Base-by-base conservation (phyloP, 495 filamentous ascomycete species). In the Lophium mytilinum region DNA sequence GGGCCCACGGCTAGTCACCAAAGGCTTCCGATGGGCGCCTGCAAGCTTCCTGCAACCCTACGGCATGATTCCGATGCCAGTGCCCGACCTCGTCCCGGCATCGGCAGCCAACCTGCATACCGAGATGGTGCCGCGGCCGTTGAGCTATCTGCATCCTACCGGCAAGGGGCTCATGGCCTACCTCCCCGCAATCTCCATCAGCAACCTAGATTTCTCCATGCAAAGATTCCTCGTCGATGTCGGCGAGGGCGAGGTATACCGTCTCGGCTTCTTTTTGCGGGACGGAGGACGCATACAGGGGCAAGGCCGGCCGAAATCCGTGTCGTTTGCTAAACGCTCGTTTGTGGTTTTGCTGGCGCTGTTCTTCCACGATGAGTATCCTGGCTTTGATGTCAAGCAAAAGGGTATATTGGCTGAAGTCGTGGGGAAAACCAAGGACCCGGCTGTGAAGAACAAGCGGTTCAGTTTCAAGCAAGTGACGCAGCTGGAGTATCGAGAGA, bases 21-120 rank as follows among this genome's bases (percentile, higher is more conserved):
- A 12, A 34, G 53, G 53, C 15, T 56, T 34, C 34, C 41, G 53
- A 17, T 56, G 53, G 53, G 41, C 42, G 34, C 53, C 53, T n/a
- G 19, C 21, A 7, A 56, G 30, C 19, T n/a, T 56, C 14, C 53
- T 56, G 17, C 17, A 17, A 17, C 17, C 43, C 1, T 21, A 50
- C n/a, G 45, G 53, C 6, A 18, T n/a, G 43, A 19, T 50, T 1
- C 43, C 43, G 5, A 3, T 18, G 12, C 14, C 17, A 10, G n/a
- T 56, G 14, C 24, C 33, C 6, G 42, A 37, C 14, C 42, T 14
- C 9, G 33, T 56, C 11, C 24, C 37, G 24, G 19, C 17, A 30
- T 24, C 45, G 14, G 3, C 21, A 24, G n/a, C 5, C 6, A 11
- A 24, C 33, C 9, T 8, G 1, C 18, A 14, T 48, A 14, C 14